Base-by-base conservation (phyloP, 192 early-diverging fungal species). In the Globomyces pollinis-pini region DNA sequence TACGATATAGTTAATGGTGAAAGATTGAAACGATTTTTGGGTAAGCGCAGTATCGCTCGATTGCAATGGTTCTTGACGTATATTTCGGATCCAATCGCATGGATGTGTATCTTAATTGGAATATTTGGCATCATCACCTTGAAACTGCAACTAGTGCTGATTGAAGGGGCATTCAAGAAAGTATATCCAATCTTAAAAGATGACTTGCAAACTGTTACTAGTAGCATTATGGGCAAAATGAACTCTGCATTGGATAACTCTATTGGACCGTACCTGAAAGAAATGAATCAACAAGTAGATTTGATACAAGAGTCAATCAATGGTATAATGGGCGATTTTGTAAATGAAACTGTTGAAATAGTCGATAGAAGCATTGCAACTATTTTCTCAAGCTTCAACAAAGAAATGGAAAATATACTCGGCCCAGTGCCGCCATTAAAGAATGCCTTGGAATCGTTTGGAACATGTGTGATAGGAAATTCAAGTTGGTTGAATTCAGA, bases 71-170 rank as follows among this genome's bases (percentile, higher is more conserved):
- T 52, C 21, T 16, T 52, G 11, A 24, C 13, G 6, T 52, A 52
- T 52, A n/a, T 24, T 24, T 18, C 6, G 6, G 15, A 52, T 52
- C 50, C 50, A n/a, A 32, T 5, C 0, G 50, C 34, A n/a, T 32
- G 50, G 34, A 15, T 52, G 2, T 52, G 50, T 18, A 34, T 52
- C 26, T 7, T 52, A 3, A 24, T 52, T n/a, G 50, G 50, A 52
- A 24, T 36, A n/a, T 16, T 52, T 24, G 50, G 50, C 6, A 0
- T 52, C n/a, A 34, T 1, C 0, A 7, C 16, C 0, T 24, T 52
- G 8, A 15, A 52, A 7, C 21, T 52, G 16, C 50, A 52, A 36
- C 7, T 20, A 16, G 5, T 52, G 7, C 23, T 52, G 12, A 26
- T 52, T 16, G 18, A 15, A 52, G 7, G 9, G 50, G 26, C 26